Base-by-base conservation (phyloP, 768 basidiomycete species). In the Lyophyllum shimeji region DNA sequence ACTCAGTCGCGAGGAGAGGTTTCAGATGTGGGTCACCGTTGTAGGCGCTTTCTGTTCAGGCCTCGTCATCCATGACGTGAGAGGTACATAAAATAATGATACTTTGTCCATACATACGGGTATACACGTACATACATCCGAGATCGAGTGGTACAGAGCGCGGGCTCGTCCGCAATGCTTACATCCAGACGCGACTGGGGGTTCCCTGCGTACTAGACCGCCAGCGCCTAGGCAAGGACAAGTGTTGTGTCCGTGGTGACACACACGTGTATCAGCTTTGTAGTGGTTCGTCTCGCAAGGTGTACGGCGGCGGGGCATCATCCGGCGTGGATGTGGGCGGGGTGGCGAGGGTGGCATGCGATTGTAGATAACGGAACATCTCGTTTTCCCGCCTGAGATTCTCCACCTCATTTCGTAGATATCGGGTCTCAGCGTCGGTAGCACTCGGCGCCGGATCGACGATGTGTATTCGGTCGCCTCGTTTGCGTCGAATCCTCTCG, bases 361-460 rank as follows among this genome's bases (percentile, higher is more conserved):
- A 37, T 12, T 34, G 39, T 17, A 60, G 50, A 13, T 33, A 44
- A 13, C 51, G 43, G n/a, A 52, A 53, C 1, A 60, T 46, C 23
- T 60, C 59, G 21, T 56, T 56, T n/a, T 60, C 59, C 15, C 52
- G 46, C 33, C 52, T 27, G 17, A 60, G 59, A 34, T 56, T 34
- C 23, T 56, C 59, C 18, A 56, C 43, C 21, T 56, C 58, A 3
- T 60, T 40, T 25, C 25, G 25, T 21, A 60, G 24, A 11, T n/a
- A 24, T 53, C 34, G 50, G 15, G 45, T 23, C 8, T 56, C 55
- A 13, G 52, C 11, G 31, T 39, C 25, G 18, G 9, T 37, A 20
- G n/a, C 42, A 15, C 23, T 54, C 17, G 21, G 49, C 18, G 29
- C 21, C 17, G 20, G 12, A 27, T 11, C 17, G 7, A 20, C 33